These are phyloP conservation scores for Coniferiporia weirii DNA, from an alignment of 1,284 basidiomycete species.

Conservation along the genomic window DNA sequence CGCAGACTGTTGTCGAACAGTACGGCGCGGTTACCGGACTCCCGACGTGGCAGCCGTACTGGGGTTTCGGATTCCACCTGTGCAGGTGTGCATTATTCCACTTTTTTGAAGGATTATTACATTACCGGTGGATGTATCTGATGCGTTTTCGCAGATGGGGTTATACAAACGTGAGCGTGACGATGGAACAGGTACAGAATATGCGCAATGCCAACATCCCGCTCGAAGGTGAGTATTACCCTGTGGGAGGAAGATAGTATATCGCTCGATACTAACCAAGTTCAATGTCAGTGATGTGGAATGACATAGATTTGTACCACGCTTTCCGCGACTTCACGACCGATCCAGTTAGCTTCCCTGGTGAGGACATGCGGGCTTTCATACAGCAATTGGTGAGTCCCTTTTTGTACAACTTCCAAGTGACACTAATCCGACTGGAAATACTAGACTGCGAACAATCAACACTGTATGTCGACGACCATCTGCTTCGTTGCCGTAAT, in stretches of 20 bases:
- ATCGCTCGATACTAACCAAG: background rate
- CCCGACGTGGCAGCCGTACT: slow-evolving; percentile 62
- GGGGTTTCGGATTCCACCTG: slow-evolving; percentile 69
- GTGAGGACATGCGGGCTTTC: slow-evolving; percentile 54
- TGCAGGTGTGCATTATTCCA: slow-evolving; percentile 43
- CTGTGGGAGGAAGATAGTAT: background rate
- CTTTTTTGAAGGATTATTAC: background rate
- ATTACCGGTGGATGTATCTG: slow-evolving; percentile 9
- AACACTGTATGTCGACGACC: slow-evolving; percentile 32
- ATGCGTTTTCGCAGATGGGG: slow-evolving; percentile 42
- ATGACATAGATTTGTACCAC: slow-evolving; percentile 71
- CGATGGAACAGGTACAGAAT: slow-evolving; percentile 43
- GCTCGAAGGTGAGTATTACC: slow-evolving; percentile 36
- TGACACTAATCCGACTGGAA: background rate
- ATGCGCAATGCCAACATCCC: slow-evolving; percentile 64
- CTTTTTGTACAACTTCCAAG: background rate
- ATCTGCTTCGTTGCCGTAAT: background rate
- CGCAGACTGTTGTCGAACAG: slow-evolving; percentile 62
- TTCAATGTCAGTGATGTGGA: slow-evolving; percentile 40
- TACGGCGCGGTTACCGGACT: slow-evolving; percentile 56
- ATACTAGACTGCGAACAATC: slow-evolving; percentile 33
- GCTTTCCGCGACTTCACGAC: slow-evolving; percentile 63
- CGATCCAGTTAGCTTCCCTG: slow-evolving; percentile 60
- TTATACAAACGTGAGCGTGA: slow-evolving; percentile 43
- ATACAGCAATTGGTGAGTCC: slow-evolving; percentile 51